Conservation (phyloP, 768 basidiomycete genomes). For the Rhodosporidiobolus odoratus region DNA sequence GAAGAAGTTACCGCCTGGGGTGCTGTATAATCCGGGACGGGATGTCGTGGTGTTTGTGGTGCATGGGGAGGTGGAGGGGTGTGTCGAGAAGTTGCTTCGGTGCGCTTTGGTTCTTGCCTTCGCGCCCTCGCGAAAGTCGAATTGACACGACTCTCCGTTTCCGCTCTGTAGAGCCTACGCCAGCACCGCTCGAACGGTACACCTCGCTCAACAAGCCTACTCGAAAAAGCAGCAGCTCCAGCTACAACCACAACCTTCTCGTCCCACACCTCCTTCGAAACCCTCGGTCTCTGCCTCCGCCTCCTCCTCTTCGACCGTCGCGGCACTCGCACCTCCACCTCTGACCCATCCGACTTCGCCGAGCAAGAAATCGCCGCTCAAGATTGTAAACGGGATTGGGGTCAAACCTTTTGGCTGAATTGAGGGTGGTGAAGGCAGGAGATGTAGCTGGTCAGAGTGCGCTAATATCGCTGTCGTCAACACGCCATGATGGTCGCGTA, state of each 20-base stretch:
- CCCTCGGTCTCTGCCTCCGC: no score
- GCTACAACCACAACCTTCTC: no score
- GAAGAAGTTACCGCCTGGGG: not conserved
- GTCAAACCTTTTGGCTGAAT: not conserved
- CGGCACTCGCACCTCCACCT: not conserved
- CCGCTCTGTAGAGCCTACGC: not conserved
- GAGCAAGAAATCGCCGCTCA: not conserved
- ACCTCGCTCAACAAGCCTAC: not conserved
- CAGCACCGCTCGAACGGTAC: not conserved
- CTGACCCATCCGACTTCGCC: not conserved
- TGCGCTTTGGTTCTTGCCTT: not conserved
- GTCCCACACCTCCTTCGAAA: no score
- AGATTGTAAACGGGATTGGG: not conserved
- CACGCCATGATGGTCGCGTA: no score
- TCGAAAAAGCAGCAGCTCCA: conserved; percentile 1
- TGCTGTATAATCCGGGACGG: not conserved
- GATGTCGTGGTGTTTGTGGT: conserved; percentile 4
- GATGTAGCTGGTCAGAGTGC: no score
- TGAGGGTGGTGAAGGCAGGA: no score
- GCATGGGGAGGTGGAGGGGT: conserved; percentile 17
- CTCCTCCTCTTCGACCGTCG: not conserved
- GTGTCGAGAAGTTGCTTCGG: conserved; percentile 14
- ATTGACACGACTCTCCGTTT: no score
- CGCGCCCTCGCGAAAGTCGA: not conserved
- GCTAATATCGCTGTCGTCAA: no score